Conservation (phyloP, 305 asterid species). For the Rubia occidens region DNA sequence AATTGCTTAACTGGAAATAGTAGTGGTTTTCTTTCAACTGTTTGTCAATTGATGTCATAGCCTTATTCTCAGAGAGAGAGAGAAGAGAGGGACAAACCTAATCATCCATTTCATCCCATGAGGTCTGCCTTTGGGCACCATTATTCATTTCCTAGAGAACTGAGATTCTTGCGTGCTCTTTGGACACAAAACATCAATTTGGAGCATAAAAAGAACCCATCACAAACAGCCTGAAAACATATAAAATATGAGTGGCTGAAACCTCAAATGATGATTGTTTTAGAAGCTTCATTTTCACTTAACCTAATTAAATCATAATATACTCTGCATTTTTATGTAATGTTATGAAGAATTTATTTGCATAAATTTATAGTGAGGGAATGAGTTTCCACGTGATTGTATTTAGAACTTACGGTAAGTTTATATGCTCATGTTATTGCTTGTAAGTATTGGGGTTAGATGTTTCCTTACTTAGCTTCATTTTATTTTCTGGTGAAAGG, state of each 20-base stretch:
- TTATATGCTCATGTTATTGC: no score
- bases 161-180: slow-evolving; percentile 19
- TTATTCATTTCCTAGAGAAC: slow-evolving; percentile 19
- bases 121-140: slow-evolving; percentile 34
- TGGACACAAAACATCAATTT: slow-evolving; percentile 3
- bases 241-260: slow-evolving; percentile 16
- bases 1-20: not conserved
- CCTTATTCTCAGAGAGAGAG: not conserved
- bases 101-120: slow-evolving; percentile 30
- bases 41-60: not conserved
- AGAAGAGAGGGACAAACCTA: not conserved
- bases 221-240: slow-evolving; percentile 13
- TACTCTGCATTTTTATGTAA: no score
- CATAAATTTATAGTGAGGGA: not conserved
- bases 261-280: slow-evolving; percentile 23
- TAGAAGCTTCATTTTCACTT: slow-evolving; percentile 19
- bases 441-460: slow-evolving; percentile 12
- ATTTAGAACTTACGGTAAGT: no score
- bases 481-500: slow-evolving; percentile 52
- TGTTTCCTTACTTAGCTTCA: slow-evolving; percentile 19
- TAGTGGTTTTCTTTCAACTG: not conserved
- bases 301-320: not conserved
- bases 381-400: no score
- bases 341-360: no score
- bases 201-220: not conserved